Evolutionary conservation across 345 rosid genomes (phyloP), one percentile per base, ranked within the genome.

Genomic region (Tarenaya hassleriana): DNA sequence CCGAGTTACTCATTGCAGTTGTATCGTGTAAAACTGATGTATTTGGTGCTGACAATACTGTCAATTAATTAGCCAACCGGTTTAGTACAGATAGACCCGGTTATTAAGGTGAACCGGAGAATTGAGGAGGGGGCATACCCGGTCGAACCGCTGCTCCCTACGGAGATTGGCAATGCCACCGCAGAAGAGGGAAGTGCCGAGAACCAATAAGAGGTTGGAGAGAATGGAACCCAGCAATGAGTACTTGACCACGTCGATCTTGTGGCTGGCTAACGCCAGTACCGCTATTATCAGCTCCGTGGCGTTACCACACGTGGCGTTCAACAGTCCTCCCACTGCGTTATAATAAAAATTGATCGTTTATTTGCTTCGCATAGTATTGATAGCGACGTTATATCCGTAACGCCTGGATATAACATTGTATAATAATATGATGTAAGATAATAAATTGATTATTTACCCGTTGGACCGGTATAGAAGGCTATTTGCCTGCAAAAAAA

Each of bases 291-390:
- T 91, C 17, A 91, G 73, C 66, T 91, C 98, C 0, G 96, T 84
- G 0, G 92, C 96, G 69, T 91, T 91, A 24, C 98, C 98, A 63
- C 98, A 84, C 16, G 96, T 87, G 32, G 98, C 98, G 50, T 91
- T 91, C 55, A 91, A 60, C 37, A 91, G 73, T 14, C 98, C 96
- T 12, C 98, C 96, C 52, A 91, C 96, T 87, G 75, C 43, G 46
- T 50, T 51, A 56, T 11, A 41, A 31, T 13, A 47, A 20, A 16
- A 14, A 32, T 5, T 53, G 9, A 20, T 14, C 16, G 10, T 21
- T 27, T n/a, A n/a, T n/a, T n/a, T n/a, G n/a, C n/a, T n/a, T n/a
- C n/a, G n/a, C n/a, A n/a, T n/a, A n/a, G n/a, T n/a, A 11, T 7
- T 43, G 48, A 33, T 15, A 24, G 38, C 1, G n/a, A 20, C 31